phyloP scores from a whole-genome alignment of 768 basidiomycete genomes.

The Hirschioporus abietinus region DNA sequence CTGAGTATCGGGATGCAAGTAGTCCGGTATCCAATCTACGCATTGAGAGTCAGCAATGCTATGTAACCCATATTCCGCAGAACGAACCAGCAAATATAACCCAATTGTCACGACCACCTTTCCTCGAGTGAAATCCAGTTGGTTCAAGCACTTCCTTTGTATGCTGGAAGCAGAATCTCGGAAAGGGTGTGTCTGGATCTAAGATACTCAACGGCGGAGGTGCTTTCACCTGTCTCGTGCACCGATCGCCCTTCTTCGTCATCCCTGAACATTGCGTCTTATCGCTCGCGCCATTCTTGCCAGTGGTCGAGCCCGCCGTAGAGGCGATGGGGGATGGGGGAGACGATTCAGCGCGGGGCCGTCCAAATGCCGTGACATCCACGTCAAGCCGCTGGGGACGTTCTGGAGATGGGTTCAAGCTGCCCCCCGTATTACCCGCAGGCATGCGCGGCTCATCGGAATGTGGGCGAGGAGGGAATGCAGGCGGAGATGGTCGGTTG shows the following conservation, averaged over 20 bases:
- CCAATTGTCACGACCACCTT: constrained; percentile 36
- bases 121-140: constrained; percentile 53
- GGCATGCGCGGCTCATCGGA: constrained; percentile 20
- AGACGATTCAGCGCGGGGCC: constrained; percentile 17
- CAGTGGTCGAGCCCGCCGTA: constrained; percentile 17
- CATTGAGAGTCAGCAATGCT: not conserved
- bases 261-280: constrained; percentile 53
- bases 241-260: constrained; percentile 61
- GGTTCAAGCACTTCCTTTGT: constrained; percentile 45
- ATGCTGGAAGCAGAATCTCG: constrained; percentile 61
- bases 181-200: constrained; percentile 28
- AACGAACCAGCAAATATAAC: constrained; percentile 53
- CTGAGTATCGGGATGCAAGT: constrained; percentile 57
- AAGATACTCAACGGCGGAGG: constrained; percentile 24
- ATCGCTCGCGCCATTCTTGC: constrained; percentile 14
- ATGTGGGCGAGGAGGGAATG: constrained; percentile 25
- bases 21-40: constrained; percentile 65
- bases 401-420: constrained; percentile 7
- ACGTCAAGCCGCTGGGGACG: constrained; percentile 9
- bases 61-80: constrained; percentile 4
- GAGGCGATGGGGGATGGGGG: constrained; percentile 15
- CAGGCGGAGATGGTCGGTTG: constrained; percentile 15
- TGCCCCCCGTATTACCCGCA: constrained; percentile 3
- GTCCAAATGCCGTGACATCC: constrained; percentile 5
- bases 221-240: constrained; percentile 52